Percentiles rank a stretch among this genome's conserved stretches.
phyloP scores from a whole-genome alignment of 768 basidiomycete species.

The Termitomyces sp. region DNA sequence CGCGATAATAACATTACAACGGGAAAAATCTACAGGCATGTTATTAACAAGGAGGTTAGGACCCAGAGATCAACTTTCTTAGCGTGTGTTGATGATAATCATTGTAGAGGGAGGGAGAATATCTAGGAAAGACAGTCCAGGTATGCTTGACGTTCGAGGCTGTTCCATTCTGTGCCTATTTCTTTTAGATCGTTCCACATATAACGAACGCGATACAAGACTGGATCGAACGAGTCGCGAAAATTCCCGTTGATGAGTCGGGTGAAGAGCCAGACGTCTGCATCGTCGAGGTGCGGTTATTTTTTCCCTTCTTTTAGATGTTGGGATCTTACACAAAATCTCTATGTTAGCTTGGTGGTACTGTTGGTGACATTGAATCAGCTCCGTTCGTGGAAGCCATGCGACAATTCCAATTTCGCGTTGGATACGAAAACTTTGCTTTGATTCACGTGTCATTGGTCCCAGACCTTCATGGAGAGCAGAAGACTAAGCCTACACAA shows the following conservation, averaged over 20 bases:
- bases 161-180: background rate
- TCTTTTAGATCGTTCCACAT: constrained; percentile 81
- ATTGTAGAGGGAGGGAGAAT: constrained; percentile 72
- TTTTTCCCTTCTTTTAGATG: background rate
- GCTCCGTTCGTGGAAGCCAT: constrained; percentile 98
- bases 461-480: constrained; percentile 98
- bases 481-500: constrained; percentile 99
- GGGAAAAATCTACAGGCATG: constrained; percentile 94
- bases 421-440: constrained; percentile 94
- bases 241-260: constrained; percentile 91
- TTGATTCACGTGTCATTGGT: constrained; percentile 96
- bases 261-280: constrained; percentile 93
- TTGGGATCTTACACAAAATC: background rate
- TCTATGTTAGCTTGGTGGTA: constrained; percentile 80
- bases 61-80: background rate
- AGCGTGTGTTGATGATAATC: background rate
- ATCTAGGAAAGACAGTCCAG: constrained; percentile 96
- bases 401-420: constrained; percentile 99
- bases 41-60: constrained; percentile 93
- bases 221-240: constrained; percentile 94
- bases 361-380: constrained; percentile 97
- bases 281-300: constrained; percentile 76
- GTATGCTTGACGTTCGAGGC: constrained; percentile 31
- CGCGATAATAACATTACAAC: constrained; percentile 98
- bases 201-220: constrained; percentile 97